Evolutionary conservation across 2,329 filamentous ascomycete species (phyloP).

Genomic region (Hymenotorrendiella dingleyae): DNA sequence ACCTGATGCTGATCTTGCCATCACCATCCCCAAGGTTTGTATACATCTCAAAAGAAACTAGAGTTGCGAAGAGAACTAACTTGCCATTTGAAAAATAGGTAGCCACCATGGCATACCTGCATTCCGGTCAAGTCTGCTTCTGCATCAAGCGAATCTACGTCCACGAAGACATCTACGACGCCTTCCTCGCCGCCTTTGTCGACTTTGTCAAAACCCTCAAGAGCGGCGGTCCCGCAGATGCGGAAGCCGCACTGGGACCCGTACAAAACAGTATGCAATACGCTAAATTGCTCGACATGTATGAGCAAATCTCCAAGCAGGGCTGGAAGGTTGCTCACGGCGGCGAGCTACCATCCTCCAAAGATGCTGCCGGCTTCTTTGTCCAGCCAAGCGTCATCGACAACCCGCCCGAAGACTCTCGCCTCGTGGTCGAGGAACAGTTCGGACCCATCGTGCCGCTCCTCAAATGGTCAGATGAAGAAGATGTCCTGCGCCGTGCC

Average conservation of each 20-base stretch:
- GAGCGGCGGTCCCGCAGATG: constrained; percentile 33
- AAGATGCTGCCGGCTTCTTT: constrained; percentile 45
- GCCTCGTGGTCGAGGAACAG: constrained; percentile 53
- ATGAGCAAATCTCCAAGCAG: constrained; percentile 48
- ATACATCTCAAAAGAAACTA: too few relatives aligned
- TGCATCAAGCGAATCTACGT: constrained; percentile 55
- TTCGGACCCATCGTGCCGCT: constrained; percentile 61
- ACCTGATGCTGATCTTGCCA: constrained; percentile 44
- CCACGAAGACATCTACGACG: constrained; percentile 52
- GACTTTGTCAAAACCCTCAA: constrained; percentile 39
- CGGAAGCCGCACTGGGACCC: constrained; percentile 44
- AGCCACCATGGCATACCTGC: constrained; percentile 44
- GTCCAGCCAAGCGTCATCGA: constrained; percentile 53
- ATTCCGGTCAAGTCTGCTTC: constrained; percentile 50
- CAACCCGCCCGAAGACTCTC: constrained; percentile 48
- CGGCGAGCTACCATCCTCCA: constrained; percentile 33
- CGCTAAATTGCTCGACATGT: constrained; percentile 50
- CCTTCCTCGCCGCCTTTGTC: constrained; percentile 43
- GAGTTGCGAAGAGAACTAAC: too few relatives aligned
- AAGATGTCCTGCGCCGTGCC: constrained; percentile 50
- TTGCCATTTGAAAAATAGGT: too few relatives aligned
- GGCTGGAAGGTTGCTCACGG: constrained; percentile 47
- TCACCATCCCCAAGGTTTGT: constrained; percentile 37
- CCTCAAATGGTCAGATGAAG: constrained; percentile 54
- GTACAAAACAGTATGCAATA: constrained; percentile 62